These are phyloP conservation scores for Selaginella tamariscina DNA, from an alignment of 75 land plant species.

Conservation along the genomic window DNA sequence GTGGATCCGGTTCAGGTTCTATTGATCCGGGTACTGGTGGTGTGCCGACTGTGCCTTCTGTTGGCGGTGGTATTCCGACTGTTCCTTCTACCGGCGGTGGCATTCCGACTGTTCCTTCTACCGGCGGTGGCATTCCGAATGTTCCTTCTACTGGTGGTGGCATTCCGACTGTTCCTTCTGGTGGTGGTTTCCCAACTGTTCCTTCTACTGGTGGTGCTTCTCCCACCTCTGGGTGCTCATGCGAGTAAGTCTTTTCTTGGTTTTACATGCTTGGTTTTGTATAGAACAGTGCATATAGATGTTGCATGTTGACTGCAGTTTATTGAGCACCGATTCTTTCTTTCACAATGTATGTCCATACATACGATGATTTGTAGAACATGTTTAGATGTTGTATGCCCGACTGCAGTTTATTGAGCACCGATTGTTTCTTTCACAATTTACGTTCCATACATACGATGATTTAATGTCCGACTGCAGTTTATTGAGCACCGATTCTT, in stretches of 20 bases:
- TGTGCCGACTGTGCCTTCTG: neutral
- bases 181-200: neutral
- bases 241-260: neutral
- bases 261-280: neutral
- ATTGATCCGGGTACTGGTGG: neutral
- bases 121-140: neutral
- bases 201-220: neutral
- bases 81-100: conserved; percentile 9
- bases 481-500: too few relatives aligned
- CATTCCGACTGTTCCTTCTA: neutral
- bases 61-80: neutral
- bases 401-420: too few relatives aligned
- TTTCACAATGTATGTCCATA: too few relatives aligned
- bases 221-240: conserved; percentile 2
- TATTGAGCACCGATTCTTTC: too few relatives aligned
- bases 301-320: too few relatives aligned
- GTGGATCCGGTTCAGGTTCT: neutral
- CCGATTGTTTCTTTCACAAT: too few relatives aligned
- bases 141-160: neutral
- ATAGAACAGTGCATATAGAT: too few relatives aligned
- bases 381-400: too few relatives aligned
- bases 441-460: too few relatives aligned
- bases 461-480: too few relatives aligned
- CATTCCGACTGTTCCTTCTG: neutral
- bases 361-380: too few relatives aligned